These are phyloP conservation scores for Agaricus bisporus DNA, from an alignment of 768 basidiomycete species.

Conservation along the genomic window DNA sequence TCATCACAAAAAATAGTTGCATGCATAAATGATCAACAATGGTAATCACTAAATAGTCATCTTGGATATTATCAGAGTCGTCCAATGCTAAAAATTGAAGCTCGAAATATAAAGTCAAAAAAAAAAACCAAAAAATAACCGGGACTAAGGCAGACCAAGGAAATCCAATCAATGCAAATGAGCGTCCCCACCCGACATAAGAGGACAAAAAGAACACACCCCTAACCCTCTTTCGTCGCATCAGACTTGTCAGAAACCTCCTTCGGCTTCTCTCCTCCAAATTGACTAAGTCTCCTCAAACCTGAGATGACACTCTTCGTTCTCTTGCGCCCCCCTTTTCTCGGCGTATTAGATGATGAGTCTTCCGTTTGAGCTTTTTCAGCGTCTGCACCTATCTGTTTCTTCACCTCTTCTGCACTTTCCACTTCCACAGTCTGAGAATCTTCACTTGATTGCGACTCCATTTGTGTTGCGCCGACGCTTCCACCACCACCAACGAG, in stretches of 20 bases:
- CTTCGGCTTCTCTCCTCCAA: slow-evolving; percentile 36
- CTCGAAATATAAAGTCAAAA: neutral
- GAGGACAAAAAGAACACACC: too few relatives aligned
- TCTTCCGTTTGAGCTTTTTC: slow-evolving; percentile 29
- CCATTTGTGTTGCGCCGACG: slow-evolving; percentile 25
- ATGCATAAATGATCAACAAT: neutral
- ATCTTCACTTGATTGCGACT: slow-evolving; percentile 7
- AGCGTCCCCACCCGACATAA: neutral
- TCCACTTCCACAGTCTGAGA: slow-evolving; percentile 23
- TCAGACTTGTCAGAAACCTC: slow-evolving; percentile 44
- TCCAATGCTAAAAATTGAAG: slow-evolving; percentile 14
- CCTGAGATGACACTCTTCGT: slow-evolving; percentile 50
- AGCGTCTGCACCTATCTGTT: slow-evolving; percentile 31
- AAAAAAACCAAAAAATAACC: neutral
- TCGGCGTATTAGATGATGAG: slow-evolving; percentile 22
- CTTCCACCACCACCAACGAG: slow-evolving; percentile 53
- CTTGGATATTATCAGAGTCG: slow-evolving; percentile 9
- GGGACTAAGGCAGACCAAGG: neutral
- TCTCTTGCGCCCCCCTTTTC: slow-evolving; percentile 42
- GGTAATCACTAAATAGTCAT: neutral
- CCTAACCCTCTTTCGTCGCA: slow-evolving; percentile 13
- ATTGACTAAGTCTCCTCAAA: slow-evolving; percentile 48
- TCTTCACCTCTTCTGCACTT: slow-evolving; percentile 21
- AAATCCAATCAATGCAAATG: neutral
- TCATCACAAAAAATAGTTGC: neutral